A percentile compares a stretch with the other conserved stretches of the same genome.
These are phyloP conservation scores for Venturia pyrina DNA, from an alignment of 2,329 filamentous ascomycete genomes.

Conservation along the genomic window DNA sequence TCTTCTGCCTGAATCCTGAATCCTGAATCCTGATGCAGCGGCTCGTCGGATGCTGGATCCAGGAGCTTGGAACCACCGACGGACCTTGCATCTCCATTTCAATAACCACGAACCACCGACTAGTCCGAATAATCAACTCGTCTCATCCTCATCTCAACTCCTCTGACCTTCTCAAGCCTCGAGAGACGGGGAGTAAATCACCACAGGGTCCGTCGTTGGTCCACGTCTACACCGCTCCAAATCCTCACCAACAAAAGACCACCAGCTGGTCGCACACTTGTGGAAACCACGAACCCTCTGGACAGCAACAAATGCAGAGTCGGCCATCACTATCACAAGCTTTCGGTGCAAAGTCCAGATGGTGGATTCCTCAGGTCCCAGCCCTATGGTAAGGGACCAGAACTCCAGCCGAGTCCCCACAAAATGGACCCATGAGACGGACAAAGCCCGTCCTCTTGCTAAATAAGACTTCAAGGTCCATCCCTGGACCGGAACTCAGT, in stretches of 20 bases:
- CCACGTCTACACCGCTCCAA: not conserved
- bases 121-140: no score
- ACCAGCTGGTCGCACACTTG: no score
- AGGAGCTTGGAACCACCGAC: not conserved
- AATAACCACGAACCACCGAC: no score
- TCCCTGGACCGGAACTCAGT: not conserved
- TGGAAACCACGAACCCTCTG: no score
- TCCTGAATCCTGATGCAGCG: no score
- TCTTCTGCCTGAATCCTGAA: not conserved
- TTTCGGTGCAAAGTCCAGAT: not conserved
- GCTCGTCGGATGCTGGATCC: not conserved
- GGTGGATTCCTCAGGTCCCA: not conserved
- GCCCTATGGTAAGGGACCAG: not conserved
- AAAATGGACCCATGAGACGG: not conserved
- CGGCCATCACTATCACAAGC: not conserved
- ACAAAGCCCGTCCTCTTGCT: not conserved
- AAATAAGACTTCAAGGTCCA: not conserved
- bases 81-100: not conserved
- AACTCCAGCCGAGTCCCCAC: not conserved
- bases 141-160: no score
- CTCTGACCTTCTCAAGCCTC: not conserved
- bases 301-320: no score
- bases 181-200: not conserved
- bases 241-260: no score
- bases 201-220: not conserved